Evolutionary conservation across 768 basidiomycete genomes (phyloP).

Genomic region (Dacryopinax spathularia): DNA sequence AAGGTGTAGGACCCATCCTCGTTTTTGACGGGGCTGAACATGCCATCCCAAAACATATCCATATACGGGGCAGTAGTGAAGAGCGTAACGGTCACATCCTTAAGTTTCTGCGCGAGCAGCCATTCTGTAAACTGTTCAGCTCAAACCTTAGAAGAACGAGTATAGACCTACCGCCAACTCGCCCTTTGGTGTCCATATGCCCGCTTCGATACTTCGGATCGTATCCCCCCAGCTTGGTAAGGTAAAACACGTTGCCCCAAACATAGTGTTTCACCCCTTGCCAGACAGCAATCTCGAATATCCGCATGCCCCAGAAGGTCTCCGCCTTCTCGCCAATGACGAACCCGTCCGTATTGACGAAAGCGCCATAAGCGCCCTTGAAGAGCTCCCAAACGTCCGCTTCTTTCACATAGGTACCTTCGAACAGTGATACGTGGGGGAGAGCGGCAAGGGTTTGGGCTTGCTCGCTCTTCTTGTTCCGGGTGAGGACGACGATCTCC

Average conservation of each 20-base stretch:
- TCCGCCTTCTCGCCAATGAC: conserved; percentile 6
- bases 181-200: conserved; percentile 1
- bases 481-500: background rate
- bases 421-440: background rate
- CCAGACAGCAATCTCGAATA: conserved; percentile 3
- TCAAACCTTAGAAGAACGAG: background rate
- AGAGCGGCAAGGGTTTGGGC: background rate
- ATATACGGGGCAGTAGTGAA: background rate
- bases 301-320: background rate
- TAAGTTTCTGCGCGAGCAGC: background rate
- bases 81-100: background rate
- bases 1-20: conserved; percentile 31
- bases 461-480: background rate
- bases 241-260: background rate
- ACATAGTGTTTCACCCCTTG: conserved; percentile 4
- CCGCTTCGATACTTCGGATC: conserved; percentile 1
- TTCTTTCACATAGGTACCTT: conserved; percentile 1
- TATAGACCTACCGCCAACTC: background rate
- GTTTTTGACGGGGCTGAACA: conserved; percentile 26
- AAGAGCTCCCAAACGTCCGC: conserved; percentile 9
- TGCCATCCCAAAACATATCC: conserved; percentile 17
- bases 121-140: background rate
- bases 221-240: background rate
- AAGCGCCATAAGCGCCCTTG: conserved; percentile 23
- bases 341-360: conserved; percentile 13